A percentile compares a stretch with the other conserved stretches of the same genome.
phyloP scores from a whole-genome alignment of 257 asterid species.

The Petunia secreta region DNA sequence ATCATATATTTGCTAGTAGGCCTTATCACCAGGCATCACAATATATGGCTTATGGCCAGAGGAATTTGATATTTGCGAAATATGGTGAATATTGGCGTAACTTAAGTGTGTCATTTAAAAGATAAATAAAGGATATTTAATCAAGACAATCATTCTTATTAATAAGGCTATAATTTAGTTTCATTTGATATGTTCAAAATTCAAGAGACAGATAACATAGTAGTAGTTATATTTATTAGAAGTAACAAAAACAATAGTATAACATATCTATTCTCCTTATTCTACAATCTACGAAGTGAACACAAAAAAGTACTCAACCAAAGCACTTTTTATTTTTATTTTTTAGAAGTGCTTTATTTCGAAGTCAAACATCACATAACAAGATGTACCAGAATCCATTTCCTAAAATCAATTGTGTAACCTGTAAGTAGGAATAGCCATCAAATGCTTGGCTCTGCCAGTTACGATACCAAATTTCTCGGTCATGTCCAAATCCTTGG shows the following conservation, averaged over 20 bases:
- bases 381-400: neutral
- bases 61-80: too few species aligned
- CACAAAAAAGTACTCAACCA: neutral
- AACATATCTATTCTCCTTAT: neutral
- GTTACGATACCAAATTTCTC: slow-evolving; percentile 51
- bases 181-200: neutral
- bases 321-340: neutral
- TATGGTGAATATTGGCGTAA: too few species aligned
- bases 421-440: slow-evolving; percentile 35
- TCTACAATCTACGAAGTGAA: neutral
- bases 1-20: slow-evolving; percentile 33
- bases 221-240: neutral
- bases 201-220: neutral
- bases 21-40: slow-evolving; percentile 26
- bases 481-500: slow-evolving; percentile 51
- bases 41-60: slow-evolving; percentile 22
- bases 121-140: neutral
- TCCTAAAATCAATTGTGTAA: slow-evolving; percentile 23
- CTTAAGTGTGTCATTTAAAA: too few species aligned
- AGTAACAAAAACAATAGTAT: neutral
- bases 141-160: neutral
- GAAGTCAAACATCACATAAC: neutral
- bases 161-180: neutral
- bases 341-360: neutral
- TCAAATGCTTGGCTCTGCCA: slow-evolving; percentile 34